Percentiles rank a stretch among this genome's conserved stretches.
These are phyloP conservation scores for Hemisphaericaspora xylofermentans DNA, from an alignment of 1,139 yeast genomes.

Conservation along the genomic window DNA sequence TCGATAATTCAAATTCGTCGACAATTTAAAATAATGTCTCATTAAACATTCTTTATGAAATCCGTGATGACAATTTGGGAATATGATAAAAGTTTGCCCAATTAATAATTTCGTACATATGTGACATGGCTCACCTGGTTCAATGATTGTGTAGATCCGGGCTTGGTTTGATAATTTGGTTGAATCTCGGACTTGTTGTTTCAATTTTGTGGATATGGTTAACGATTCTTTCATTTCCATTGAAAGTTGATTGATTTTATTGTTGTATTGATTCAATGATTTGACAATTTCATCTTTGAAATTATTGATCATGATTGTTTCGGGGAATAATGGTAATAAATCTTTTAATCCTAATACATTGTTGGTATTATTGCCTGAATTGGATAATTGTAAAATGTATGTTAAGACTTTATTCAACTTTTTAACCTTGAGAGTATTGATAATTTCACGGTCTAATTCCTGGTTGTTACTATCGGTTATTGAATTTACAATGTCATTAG, in stretches of 20 bases:
- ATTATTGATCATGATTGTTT: conserved; percentile 75
- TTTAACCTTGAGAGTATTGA: conserved; percentile 2
- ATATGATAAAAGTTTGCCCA: conserved; percentile 71
- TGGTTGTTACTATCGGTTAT: conserved; percentile 4
- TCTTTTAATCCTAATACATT: conserved; percentile 67
- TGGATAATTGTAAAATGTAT: conserved; percentile 28
- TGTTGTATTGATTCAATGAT: conserved; percentile 72
- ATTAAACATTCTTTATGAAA: conserved; percentile 88
- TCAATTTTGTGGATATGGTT: conserved; percentile 59
- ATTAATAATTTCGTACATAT: conserved; percentile 68
- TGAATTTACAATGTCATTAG: conserved; percentile 10
- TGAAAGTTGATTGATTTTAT: conserved; percentile 60
- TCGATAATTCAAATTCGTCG: conserved; percentile 62
- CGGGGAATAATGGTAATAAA: conserved; percentile 80
- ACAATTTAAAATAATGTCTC: conserved; percentile 52
- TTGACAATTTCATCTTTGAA: conserved; percentile 80
- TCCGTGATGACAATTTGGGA: conserved; percentile 84
- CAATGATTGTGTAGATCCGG: conserved; percentile 47
- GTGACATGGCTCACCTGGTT: conserved; percentile 84
- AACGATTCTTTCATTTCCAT: conserved; percentile 78
- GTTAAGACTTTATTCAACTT: conserved; percentile 24
- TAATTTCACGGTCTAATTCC: neutral
- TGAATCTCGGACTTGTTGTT: conserved; percentile 54
- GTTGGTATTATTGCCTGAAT: conserved; percentile 14
- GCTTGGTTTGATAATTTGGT: conserved; percentile 44